Conservation (phyloP, 2,329 filamentous ascomycete genomes). For the Aspergillus sp. region DNA sequence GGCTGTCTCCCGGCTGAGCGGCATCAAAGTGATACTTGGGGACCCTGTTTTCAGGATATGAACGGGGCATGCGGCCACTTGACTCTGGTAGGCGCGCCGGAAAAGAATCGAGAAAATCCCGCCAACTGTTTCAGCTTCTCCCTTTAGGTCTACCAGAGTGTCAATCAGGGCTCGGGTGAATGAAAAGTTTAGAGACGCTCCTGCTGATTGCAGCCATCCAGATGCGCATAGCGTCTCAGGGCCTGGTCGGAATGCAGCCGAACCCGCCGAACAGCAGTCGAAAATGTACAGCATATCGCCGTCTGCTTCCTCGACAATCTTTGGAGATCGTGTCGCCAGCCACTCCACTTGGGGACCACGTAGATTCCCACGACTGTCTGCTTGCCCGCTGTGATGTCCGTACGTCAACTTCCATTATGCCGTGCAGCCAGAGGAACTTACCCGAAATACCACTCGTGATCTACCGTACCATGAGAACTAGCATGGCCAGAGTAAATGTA, state of each 20-base stretch:
- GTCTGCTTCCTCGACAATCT: neutral
- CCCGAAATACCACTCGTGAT: neutral
- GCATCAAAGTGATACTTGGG: neutral
- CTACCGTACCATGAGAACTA: neutral
- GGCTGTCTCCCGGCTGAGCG: neutral
- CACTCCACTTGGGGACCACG: neutral
- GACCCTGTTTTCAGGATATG: neutral
- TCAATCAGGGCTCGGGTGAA: neutral
- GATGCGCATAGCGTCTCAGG: neutral
- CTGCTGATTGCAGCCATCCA: neutral
- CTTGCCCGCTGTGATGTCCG: neutral
- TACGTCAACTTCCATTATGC: neutral
- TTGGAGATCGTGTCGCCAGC: neutral
- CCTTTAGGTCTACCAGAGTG: neutral
- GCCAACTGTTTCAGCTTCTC: neutral
- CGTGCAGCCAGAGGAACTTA: neutral
- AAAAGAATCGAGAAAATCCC: neutral
- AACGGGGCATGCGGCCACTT: neutral
- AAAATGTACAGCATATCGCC: neutral
- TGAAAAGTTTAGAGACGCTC: neutral
- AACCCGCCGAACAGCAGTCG: neutral
- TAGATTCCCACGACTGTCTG: neutral
- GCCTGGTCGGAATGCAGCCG: neutral
- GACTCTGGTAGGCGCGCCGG: neutral
- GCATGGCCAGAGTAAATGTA: neutral